Evolutionary conservation across 2,329 filamentous ascomycete species (phyloP).

Genomic region (Monosporascus ibericus): DNA sequence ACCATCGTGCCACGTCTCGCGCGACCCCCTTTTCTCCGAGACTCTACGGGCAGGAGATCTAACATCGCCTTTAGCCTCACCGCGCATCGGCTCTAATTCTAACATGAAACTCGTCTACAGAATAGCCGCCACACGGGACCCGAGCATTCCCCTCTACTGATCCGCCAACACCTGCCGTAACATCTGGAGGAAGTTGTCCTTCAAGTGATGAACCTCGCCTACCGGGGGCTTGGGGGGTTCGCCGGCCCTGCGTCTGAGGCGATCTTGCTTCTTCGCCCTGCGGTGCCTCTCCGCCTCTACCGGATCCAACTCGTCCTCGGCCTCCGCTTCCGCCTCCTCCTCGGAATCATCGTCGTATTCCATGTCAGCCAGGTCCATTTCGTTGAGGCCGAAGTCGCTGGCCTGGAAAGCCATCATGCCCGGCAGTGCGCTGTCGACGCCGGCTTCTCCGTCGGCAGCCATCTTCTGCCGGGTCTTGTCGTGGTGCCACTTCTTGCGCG

Average conservation of each 20-base stretch:
- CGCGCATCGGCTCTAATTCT: no score
- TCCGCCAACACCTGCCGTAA: conserved; percentile 74
- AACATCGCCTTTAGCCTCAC: no score
- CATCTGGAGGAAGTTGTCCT: conserved; percentile 76
- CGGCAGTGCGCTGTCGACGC: conserved; percentile 41
- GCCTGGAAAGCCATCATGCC: conserved; percentile 60
- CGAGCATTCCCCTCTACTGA: conserved; percentile 30
- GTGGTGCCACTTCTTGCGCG: conserved; percentile 94
- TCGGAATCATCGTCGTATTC: conserved; percentile 69
- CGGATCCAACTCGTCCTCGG: conserved; percentile 75
- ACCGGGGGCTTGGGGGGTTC: conserved; percentile 78
- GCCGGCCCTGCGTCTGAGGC: conserved; percentile 71
- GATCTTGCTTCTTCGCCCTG: conserved; percentile 70
- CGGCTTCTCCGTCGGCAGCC: conserved; percentile 69
- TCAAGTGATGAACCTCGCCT: conserved; percentile 72
- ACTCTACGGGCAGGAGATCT: no score
- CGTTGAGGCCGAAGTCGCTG: conserved; percentile 83
- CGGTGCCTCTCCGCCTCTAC: conserved; percentile 80
- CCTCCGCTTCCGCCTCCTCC: conserved; percentile 61
- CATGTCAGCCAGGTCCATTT: conserved; percentile 81
- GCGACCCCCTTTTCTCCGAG: no score
- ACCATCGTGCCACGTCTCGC: no score
- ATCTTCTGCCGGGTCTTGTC: conserved; percentile 99
- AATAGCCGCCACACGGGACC: conserved; percentile 3
- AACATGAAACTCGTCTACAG: neutral